Percentiles rank a stretch among this genome's conserved stretches.
Evolutionary conservation across 2,329 filamentous ascomycete genomes (phyloP).

Genomic region (Verticillium zaregamsianum): DNA sequence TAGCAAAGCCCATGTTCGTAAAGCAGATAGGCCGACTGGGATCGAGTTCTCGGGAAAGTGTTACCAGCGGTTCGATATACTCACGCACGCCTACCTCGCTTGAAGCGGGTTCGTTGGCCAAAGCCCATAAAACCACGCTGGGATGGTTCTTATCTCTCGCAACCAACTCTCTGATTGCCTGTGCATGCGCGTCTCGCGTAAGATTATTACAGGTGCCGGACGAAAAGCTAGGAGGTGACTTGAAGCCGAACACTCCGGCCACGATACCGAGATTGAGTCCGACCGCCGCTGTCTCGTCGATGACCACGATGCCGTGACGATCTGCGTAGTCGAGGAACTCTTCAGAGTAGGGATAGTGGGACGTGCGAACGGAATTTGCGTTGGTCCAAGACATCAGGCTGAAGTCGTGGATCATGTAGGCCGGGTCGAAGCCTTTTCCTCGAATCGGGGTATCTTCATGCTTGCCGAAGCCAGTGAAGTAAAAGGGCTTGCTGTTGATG

Average conservation of each 20-base stretch:
- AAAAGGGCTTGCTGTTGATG: conserved; percentile 22
- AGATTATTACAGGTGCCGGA: conserved; percentile 14
- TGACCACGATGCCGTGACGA: conserved; percentile 21
- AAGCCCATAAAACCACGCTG: conserved; percentile 20
- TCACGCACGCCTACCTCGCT: conserved; percentile 14
- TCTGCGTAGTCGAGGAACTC: conserved; percentile 24
- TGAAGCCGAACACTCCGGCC: conserved; percentile 7
- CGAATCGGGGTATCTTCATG: conserved; percentile 22
- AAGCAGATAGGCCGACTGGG: conserved; percentile 19
- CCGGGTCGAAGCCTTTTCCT: conserved; percentile 22
- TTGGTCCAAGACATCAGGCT: conserved; percentile 22
- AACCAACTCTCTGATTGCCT: conserved; percentile 18
- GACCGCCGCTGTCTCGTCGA: conserved; percentile 22
- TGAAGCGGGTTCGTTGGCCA: conserved; percentile 20
- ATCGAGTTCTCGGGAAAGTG: conserved; percentile 18
- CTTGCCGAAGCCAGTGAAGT: conserved; percentile 24
- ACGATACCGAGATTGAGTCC: conserved; percentile 18
- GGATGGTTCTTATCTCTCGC: conserved; percentile 22
- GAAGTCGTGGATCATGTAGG: conserved; percentile 26
- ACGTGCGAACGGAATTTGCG: conserved; percentile 25
- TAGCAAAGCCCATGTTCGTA: conserved; percentile 14
- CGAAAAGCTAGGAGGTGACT: conserved; percentile 11
- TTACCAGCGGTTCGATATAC: conserved; percentile 20
- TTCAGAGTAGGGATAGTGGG: conserved; percentile 24
- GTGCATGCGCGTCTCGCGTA: conserved; percentile 14